phyloP scores from a whole-genome alignment of 257 asterid species.

The Nicotiana undulata region DNA sequence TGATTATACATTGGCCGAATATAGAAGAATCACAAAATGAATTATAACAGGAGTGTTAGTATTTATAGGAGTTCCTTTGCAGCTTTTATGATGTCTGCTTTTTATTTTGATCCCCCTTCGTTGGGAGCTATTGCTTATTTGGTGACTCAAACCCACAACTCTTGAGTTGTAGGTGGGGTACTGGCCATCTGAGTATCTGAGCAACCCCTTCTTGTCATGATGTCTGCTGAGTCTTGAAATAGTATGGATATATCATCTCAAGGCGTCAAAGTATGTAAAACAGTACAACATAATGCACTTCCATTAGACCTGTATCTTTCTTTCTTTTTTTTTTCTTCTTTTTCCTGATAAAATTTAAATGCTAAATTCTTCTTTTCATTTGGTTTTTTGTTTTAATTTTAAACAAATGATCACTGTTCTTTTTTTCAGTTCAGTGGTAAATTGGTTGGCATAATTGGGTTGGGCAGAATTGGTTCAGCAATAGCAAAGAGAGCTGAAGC shows the following conservation, averaged over 20 bases:
- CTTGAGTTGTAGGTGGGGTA: too few species aligned
- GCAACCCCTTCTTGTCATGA: neutral
- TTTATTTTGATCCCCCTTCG: too few species aligned
- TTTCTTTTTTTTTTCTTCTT: too few species aligned
- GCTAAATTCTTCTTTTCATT: neutral
- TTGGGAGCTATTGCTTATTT: too few species aligned
- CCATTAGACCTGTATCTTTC: neutral
- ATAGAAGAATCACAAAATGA: neutral
- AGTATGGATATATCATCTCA: neutral
- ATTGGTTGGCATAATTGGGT: constrained; percentile 63
- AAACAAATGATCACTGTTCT: neutral
- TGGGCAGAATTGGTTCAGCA: constrained; percentile 84
- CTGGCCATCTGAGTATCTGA: too few species aligned
- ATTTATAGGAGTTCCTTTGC: neutral
- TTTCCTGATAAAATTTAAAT: neutral
- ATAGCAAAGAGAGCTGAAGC: constrained; percentile 72
- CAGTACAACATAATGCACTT: neutral
- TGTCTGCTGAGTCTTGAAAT: neutral
- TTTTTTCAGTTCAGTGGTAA: constrained; percentile 70
- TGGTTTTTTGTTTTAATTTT: neutral
- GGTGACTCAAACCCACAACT: too few species aligned
- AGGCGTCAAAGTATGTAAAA: neutral
- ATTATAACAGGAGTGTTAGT: too few species aligned
- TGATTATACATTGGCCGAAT: neutral
- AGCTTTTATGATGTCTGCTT: neutral